Conservation (phyloP, 2,329 filamentous ascomycete species). For the Colletotrichum sp. region DNA sequence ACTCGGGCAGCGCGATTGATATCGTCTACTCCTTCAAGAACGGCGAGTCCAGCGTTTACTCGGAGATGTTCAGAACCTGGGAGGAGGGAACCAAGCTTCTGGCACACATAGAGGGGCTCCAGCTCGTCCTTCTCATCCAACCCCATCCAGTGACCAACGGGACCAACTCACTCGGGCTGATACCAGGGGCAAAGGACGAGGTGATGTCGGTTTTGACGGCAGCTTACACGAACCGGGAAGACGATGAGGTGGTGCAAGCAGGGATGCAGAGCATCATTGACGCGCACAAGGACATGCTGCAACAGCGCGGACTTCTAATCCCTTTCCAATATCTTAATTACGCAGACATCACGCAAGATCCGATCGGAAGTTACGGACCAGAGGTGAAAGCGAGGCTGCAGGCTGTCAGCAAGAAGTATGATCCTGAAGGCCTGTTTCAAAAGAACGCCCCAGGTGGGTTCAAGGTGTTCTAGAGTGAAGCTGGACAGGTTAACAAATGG, state of each 20-base stretch:
- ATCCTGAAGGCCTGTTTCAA: neutral
- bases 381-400: neutral
- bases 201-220: neutral
- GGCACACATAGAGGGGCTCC: neutral
- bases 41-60: neutral
- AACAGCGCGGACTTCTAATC: neutral
- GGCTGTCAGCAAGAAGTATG: neutral
- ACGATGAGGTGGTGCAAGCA: neutral
- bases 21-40: neutral
- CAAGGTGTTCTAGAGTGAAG: neutral
- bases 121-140: neutral
- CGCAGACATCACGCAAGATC: neutral
- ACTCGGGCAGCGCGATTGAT: neutral
- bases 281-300: neutral
- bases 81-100: neutral
- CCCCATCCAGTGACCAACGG: neutral
- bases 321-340: neutral
- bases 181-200: neutral
- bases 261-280: neutral
- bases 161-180: neutral
- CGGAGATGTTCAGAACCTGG: neutral
- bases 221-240: neutral
- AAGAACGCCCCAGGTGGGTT: neutral
- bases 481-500: neutral
- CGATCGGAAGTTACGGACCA: neutral